Base-by-base conservation (phyloP, 2,329 filamentous ascomycete species). In the Venturia carpophila region DNA sequence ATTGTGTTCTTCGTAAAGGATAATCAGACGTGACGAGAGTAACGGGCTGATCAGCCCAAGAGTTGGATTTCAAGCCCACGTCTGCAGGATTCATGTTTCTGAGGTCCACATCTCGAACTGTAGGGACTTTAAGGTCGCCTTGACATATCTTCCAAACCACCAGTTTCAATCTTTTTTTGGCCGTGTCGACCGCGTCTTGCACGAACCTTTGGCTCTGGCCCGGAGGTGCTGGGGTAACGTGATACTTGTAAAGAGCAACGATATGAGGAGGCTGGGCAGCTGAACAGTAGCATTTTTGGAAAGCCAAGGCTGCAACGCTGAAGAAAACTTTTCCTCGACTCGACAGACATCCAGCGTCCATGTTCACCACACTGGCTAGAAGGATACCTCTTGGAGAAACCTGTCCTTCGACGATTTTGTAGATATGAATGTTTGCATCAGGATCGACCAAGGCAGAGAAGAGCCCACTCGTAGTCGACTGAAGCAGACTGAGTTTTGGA, bases 211-310 rank as follows among this genome's bases (percentile, higher is more conserved):
- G 21, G 34, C 52, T 63, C n/a, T 39, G 10, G 24, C 61, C 43
- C 24, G 21, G 43, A 17, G 39, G 42, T 17, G 61, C 61, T 27
- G 41, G 17, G n/a, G 42, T 39, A 24, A 63, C 39, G 61, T 52
- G 41, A 52, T 63, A 63, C 15, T 21, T n/a, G 27, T 47, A 63
- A 39, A 63, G 43, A 10, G n/a, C 61, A 24, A 63, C 61, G 43
- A 63, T 17, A 49, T 63, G 61, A 58, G 47, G 43, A 30, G 34
- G 27, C 21, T 64, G 63, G 34, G 30, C 37, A 3, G 34, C 5
- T n/a, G 41, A 49, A n/a, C 61, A 63, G 52, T 47, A 17, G 24
- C 43, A 39, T 47, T 49, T 43, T 9, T 52, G 41, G 13, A 43
- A 49, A 21, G 41, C 21, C 42, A 63, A 49, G 10, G 41, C 61